These are phyloP conservation scores for Hanseniaspora gamundiae DNA, from an alignment of 1,139 yeast genomes.

Conservation along the genomic window DNA sequence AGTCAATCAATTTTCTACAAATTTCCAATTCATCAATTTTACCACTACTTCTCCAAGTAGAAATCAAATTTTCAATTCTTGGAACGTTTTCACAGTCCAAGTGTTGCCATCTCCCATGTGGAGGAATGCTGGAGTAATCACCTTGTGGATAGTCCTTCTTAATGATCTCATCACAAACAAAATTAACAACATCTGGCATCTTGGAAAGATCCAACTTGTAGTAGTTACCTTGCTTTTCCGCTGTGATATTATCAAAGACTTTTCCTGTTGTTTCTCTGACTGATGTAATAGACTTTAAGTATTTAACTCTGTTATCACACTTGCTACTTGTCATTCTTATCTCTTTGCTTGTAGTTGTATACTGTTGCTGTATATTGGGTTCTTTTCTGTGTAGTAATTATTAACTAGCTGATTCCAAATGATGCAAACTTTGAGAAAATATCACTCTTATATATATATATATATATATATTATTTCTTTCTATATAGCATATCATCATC, in stretches of 20 bases:
- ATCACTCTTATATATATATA: too few species aligned
- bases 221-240: slow-evolving; percentile 26
- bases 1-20: slow-evolving; percentile 39
- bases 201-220: slow-evolving; percentile 34
- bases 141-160: slow-evolving; percentile 30
- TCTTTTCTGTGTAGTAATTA: too few species aligned
- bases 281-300: slow-evolving; percentile 29
- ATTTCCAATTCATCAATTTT: slow-evolving; percentile 30
- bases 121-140: slow-evolving; percentile 35
- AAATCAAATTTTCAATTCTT: slow-evolving; percentile 33
- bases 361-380: too few species aligned
- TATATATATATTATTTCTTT: too few species aligned
- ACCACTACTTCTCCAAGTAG: slow-evolving; percentile 22
- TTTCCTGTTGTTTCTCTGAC: slow-evolving; percentile 39
- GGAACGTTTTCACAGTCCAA: slow-evolving; percentile 35
- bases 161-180: slow-evolving; percentile 29
- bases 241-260: slow-evolving; percentile 27
- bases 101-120: slow-evolving; percentile 56
- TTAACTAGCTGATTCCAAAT: too few species aligned
- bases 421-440: too few species aligned
- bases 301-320: slow-evolving; percentile 1
- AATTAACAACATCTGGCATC: slow-evolving; percentile 31
- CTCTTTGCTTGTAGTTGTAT: too few species aligned
- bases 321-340: too few species aligned
- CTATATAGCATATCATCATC: too few species aligned